Conservation (phyloP, 2,329 filamentous ascomycete species). For the Alternaria metachromatica region DNA sequence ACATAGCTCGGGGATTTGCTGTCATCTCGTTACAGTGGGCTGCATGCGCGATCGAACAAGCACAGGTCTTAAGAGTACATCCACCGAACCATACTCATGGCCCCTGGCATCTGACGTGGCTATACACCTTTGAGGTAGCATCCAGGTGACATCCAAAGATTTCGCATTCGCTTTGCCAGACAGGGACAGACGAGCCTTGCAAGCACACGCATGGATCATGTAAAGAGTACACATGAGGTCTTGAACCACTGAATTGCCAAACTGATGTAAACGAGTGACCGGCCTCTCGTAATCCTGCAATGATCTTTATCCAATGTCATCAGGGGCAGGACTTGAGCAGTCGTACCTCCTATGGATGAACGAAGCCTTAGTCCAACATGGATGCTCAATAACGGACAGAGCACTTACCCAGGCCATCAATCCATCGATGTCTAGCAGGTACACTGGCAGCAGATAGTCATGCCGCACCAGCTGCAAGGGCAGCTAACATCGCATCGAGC, state of each 20-base stretch:
- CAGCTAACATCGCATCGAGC: conserved; percentile 4
- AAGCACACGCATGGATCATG: not conserved
- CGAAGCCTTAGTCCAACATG: not conserved
- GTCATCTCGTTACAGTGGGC: not conserved
- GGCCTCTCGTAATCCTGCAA: not conserved
- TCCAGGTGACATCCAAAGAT: not conserved
- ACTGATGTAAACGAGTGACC: not conserved
- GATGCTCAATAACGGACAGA: not conserved
- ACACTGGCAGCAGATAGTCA: conserved; percentile 14
- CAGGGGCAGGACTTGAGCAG: not conserved
- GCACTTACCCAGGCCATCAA: not conserved
- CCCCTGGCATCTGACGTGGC: not conserved
- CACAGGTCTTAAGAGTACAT: not conserved
- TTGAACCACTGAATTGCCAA: not conserved
- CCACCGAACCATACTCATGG: not conserved
- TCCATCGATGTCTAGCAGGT: not conserved
- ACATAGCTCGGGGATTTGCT: not conserved
- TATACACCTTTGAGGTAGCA: not conserved
- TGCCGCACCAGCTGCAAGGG: conserved; percentile 12
- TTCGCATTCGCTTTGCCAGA: not conserved
- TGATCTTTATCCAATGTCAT: not conserved
- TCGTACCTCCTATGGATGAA: not conserved
- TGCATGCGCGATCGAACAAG: not conserved
- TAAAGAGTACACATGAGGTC: not conserved
- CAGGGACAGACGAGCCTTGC: not conserved